Evolutionary conservation across 768 basidiomycete genomes (phyloP).

Genomic region (Piloderma croceum): DNA sequence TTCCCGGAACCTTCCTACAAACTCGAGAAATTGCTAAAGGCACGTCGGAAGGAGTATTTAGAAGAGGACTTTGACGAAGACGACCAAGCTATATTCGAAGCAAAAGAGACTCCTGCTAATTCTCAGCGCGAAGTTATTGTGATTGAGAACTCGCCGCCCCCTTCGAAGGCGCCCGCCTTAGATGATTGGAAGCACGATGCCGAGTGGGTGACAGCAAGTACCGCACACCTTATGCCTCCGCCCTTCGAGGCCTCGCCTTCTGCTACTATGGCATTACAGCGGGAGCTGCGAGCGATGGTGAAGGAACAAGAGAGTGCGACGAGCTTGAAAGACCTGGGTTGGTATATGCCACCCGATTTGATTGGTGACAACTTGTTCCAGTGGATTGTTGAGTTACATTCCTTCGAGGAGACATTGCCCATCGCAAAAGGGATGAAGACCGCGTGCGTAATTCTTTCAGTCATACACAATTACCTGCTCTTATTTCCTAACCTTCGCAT

Average conservation of each 20-base stretch:
- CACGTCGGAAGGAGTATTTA: conserved; percentile 33
- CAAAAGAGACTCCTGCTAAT: background rate
- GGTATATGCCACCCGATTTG: conserved; percentile 65
- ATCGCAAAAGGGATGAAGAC: conserved; percentile 54
- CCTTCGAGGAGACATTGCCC: conserved; percentile 56
- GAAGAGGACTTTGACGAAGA: conserved; percentile 46
- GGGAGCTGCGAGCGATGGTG: conserved; percentile 57
- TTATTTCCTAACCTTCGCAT: conserved; percentile 3
- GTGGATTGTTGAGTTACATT: conserved; percentile 72
- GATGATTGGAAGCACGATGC: conserved; percentile 54
- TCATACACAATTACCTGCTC: too few relatives aligned
- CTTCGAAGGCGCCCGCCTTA: conserved; percentile 18
- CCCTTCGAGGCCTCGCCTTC: conserved; percentile 49
- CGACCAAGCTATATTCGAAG: conserved; percentile 42
- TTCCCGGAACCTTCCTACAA: conserved; percentile 58
- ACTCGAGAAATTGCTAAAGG: conserved; percentile 42
- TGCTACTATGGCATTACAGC: conserved; percentile 53
- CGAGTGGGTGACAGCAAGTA: conserved; percentile 39
- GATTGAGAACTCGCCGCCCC: background rate
- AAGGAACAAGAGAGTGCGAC: conserved; percentile 48
- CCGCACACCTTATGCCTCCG: conserved; percentile 51
- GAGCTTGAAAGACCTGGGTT: conserved; percentile 53
- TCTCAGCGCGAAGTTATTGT: background rate
- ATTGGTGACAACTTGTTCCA: conserved; percentile 66
- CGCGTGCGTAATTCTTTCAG: conserved; percentile 29